Evolutionary conservation across 495 filamentous ascomycete genomes (phyloP), one percentile per base, ranked within the genome.

Genomic region (Copromyces sp.): DNA sequence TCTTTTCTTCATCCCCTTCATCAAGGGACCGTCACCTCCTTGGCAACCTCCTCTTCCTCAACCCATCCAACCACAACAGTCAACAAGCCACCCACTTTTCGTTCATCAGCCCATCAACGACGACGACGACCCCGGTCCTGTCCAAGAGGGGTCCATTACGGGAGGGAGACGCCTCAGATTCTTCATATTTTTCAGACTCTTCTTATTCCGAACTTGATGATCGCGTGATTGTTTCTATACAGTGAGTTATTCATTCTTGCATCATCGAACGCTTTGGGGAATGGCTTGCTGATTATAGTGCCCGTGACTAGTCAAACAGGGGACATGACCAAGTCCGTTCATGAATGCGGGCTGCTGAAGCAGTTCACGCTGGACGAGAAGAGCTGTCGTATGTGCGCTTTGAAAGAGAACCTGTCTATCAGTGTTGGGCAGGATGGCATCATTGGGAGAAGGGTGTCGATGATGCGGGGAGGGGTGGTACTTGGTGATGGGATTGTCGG

Each of bases 401-500:
- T 86, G 4, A 74, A 72, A 8, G 72, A 77, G 38, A 79, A 81
- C 1, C 73, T 85, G 40, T 80, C 79, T 42, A 76, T 84, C 3
- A 76, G 80, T 29, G 82, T 85, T 16, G 83, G 84, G 3, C 69
- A 74, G 8, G 77, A 82, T 12, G 84, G 84, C 24, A 84, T 86
- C 71, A 85, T 86, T 29, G 84, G 84, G 17, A 78, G 84, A 59
- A 76, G 83, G 29, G 82, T 86, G 17, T 84, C 83, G 11, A 75
- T 86, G 37, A 80, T 76, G 74, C 73, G 72, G 17, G 74, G 72
- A 3, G 73, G 40, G 2, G 74, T 78, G 44, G 68, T 83, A 16
- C 68, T 85, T 11, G 83, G 79, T 8, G 83, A 86, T 65, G 84
- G 84, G 9, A 84, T 86, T 39, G 80, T 84, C 29, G 84, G 84